Evolutionary conservation across 2,329 filamentous ascomycete species (phyloP).

Genomic region (Didymella sp.): DNA sequence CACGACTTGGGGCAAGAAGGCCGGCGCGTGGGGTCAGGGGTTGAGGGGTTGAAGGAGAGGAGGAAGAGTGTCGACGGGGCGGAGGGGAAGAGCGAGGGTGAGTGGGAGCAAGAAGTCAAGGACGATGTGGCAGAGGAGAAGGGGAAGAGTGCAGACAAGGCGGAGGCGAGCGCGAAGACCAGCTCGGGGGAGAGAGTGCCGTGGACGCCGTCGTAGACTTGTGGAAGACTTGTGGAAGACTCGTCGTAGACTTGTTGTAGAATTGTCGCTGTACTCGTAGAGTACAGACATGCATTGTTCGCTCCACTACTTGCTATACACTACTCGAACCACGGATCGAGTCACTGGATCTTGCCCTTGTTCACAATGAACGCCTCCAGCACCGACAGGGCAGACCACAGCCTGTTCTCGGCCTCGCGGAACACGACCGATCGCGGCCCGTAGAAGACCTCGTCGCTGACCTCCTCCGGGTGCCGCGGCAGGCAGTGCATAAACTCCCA

Average conservation of each 20-base stretch:
- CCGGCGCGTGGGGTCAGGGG: conserved; percentile 60
- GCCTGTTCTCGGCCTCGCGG: conserved; percentile 89
- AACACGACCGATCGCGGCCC: conserved; percentile 85
- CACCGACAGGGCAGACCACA: conserved; percentile 87
- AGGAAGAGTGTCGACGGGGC: conserved; percentile 47
- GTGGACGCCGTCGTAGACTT: conserved; percentile 3
- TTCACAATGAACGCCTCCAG: conserved; percentile 94
- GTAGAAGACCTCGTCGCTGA: conserved; percentile 94
- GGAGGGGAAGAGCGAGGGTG: conserved; percentile 29
- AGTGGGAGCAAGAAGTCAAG: not conserved
- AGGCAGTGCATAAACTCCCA: conserved; percentile 99
- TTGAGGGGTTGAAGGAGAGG: conserved; percentile 55
- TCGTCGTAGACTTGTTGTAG: not conserved
- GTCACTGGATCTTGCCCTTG: conserved; percentile 74
- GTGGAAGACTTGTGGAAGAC: too few relatives aligned
- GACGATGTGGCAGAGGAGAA: not conserved
- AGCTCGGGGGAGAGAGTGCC: not conserved
- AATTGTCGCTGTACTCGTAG: not conserved
- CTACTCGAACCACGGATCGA: conserved; percentile 39
- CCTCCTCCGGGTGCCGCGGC: conserved; percentile 90
- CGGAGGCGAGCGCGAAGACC: conserved; percentile 1
- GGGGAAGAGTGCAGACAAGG: not conserved
- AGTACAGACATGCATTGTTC: not conserved
- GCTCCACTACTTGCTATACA: not conserved
- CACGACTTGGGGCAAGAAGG: conserved; percentile 60